Conservation (phyloP, 1,139 yeast genomes). For the Lodderomyces jiufengensis region DNA sequence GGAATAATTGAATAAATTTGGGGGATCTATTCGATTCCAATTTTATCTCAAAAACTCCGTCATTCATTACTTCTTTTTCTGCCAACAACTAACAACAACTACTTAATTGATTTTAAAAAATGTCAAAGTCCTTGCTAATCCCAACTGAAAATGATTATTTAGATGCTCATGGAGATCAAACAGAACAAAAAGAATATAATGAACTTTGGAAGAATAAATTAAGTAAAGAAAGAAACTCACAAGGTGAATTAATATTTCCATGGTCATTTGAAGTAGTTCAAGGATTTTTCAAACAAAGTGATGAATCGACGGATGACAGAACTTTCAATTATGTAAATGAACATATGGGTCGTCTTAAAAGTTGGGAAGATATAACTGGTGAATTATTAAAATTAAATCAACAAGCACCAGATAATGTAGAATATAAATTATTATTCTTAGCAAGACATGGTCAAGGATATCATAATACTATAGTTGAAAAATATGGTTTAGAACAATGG, state of each 20-base stretch:
- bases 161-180: constrained; percentile 32
- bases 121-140: constrained; percentile 22
- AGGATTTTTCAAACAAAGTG: constrained; percentile 56
- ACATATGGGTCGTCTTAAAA: constrained; percentile 45
- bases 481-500: constrained; percentile 62
- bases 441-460: constrained; percentile 82
- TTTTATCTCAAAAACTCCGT: no score
- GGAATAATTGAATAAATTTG: constrained; percentile 36
- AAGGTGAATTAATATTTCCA: constrained; percentile 18
- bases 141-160: constrained; percentile 32
- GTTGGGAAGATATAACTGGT: constrained; percentile 44
- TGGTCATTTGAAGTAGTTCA: constrained; percentile 50
- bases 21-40: background rate
- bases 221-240: constrained; percentile 14
- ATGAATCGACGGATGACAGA: constrained; percentile 44
- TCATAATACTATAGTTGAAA: constrained; percentile 58
- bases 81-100: no score
- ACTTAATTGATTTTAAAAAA: no score
- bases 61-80: no score
- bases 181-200: constrained; percentile 12
- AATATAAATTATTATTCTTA: constrained; percentile 55
- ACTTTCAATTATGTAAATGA: constrained; percentile 45
- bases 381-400: constrained; percentile 39
- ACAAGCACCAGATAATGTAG: constrained; percentile 30
- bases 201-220: constrained; percentile 8